A percentile compares a stretch with the other conserved stretches of the same genome.
phyloP scores from a whole-genome alignment of 176 grass and related monocot species.

The Phoenix roebelenii region DNA sequence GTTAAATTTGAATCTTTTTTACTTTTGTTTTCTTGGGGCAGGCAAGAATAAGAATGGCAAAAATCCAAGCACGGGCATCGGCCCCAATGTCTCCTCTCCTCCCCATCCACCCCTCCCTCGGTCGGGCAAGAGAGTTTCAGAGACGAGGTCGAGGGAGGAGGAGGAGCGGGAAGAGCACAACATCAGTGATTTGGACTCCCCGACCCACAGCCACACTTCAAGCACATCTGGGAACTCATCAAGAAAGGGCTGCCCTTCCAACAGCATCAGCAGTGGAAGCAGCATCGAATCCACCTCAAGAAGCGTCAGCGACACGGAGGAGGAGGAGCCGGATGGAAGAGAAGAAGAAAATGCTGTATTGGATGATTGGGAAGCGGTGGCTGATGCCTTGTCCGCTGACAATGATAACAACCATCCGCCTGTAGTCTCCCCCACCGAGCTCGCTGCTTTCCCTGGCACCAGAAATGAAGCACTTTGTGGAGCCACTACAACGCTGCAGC shows the following conservation, averaged over 20 bases:
- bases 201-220: constrained; percentile 40
- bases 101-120: not conserved
- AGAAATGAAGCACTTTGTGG: not conserved
- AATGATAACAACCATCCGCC: not conserved
- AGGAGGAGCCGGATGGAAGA: not conserved
- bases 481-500: not conserved
- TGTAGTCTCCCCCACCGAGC: not conserved
- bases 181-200: constrained; percentile 46
- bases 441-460: not conserved
- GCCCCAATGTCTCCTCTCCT: not conserved
- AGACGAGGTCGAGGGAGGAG: constrained; percentile 26
- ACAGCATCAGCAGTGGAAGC: constrained; percentile 4
- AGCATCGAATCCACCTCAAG: constrained; percentile 6
- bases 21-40: not conserved
- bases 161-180: constrained; percentile 9
- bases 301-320: constrained; percentile 3
- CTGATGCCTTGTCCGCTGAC: not conserved
- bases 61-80: not conserved
- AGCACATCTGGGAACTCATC: constrained; percentile 19
- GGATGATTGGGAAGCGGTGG: constrained; percentile 13
- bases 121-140: constrained; percentile 10
- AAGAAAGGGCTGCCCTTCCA: not conserved
- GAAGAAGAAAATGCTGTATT: not conserved
- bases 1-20: not conserved
- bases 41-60: constrained; percentile 10